Evolutionary conservation across 2,329 filamentous ascomycete species (phyloP).

Genomic region (Sclerotinia minor): DNA sequence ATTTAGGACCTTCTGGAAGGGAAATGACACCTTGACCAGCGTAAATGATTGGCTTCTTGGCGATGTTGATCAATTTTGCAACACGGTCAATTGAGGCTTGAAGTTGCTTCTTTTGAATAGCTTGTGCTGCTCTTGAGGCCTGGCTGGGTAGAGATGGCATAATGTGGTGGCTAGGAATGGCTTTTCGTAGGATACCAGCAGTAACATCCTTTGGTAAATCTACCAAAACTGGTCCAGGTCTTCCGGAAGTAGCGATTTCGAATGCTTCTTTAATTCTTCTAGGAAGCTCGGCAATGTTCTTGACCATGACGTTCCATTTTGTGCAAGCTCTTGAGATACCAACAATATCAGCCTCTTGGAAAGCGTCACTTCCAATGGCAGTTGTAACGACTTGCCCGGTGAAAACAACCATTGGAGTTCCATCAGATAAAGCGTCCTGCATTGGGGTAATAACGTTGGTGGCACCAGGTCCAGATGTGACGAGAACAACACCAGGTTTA

Average conservation of each 20-base stretch:
- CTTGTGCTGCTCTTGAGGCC: conserved; percentile 77
- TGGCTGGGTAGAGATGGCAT: conserved; percentile 78
- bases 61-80: conserved; percentile 77
- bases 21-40: conserved; percentile 88
- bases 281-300: conserved; percentile 89
- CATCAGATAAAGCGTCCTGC: conserved; percentile 93
- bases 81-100: conserved; percentile 72
- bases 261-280: conserved; percentile 96
- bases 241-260: conserved; percentile 92
- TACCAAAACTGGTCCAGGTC: conserved; percentile 91
- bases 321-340: conserved; percentile 94
- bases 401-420: conserved; percentile 95
- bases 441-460: conserved; percentile 97
- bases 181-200: conserved; percentile 75
- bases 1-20: conserved; percentile 72
- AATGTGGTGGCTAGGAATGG: conserved; percentile 68
- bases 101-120: conserved; percentile 71
- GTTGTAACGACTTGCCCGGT: conserved; percentile 87
- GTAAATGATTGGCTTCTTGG: conserved; percentile 94
- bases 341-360: conserved; percentile 93
- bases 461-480: conserved; percentile 93
- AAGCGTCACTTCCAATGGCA: conserved; percentile 91
- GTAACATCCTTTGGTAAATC: conserved; percentile 97
- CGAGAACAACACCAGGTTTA: conserved; percentile 91
- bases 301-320: conserved; percentile 99